These are phyloP conservation scores for Neurospora sp. DNA, from an alignment of 495 filamentous ascomycete species.

Conservation along the genomic window DNA sequence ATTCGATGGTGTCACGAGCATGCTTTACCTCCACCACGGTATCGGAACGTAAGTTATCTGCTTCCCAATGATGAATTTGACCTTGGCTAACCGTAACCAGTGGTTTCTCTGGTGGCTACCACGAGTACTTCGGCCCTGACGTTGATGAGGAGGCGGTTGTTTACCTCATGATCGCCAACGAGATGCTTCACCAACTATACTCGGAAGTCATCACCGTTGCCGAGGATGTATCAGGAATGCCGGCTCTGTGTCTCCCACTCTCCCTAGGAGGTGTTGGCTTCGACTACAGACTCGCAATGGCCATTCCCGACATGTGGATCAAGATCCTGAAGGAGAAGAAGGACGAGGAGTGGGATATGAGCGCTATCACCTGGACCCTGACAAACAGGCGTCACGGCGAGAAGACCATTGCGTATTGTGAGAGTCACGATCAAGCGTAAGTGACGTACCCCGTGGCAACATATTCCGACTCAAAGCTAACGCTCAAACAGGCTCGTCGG, in stretches of 20 bases:
- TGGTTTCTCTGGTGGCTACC: conserved; percentile 95
- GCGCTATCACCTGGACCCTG: conserved; percentile 70
- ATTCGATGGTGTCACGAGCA: conserved; percentile 96
- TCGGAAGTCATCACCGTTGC: conserved; percentile 83
- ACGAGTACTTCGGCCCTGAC: conserved; percentile 87
- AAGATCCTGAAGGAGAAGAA: conserved; percentile 91
- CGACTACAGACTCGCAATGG: conserved; percentile 97
- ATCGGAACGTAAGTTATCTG: conserved; percentile 82
- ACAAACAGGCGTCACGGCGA: conserved; percentile 91
- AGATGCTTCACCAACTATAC: conserved; percentile 85
- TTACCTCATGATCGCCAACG: conserved; percentile 93
- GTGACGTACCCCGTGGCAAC: conserved; percentile 21
- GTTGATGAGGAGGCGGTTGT: conserved; percentile 96
- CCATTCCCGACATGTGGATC: conserved; percentile 97
- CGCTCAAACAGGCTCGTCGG: conserved; percentile 65
- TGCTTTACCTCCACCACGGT: conserved; percentile 92
- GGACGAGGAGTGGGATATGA: conserved; percentile 91
- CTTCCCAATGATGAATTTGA: background rate
- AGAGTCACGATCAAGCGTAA: conserved; percentile 97
- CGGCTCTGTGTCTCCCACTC: conserved; percentile 77
- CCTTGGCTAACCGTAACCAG: conserved; percentile 32
- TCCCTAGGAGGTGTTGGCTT: conserved; percentile 87
- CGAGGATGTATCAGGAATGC: conserved; percentile 98
- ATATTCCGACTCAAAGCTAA: conserved; percentile 18
- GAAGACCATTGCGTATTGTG: conserved; percentile 96